Evolutionary conservation across 2,329 filamentous ascomycete species (phyloP).

Genomic region (Fusarium mundagurra): DNA sequence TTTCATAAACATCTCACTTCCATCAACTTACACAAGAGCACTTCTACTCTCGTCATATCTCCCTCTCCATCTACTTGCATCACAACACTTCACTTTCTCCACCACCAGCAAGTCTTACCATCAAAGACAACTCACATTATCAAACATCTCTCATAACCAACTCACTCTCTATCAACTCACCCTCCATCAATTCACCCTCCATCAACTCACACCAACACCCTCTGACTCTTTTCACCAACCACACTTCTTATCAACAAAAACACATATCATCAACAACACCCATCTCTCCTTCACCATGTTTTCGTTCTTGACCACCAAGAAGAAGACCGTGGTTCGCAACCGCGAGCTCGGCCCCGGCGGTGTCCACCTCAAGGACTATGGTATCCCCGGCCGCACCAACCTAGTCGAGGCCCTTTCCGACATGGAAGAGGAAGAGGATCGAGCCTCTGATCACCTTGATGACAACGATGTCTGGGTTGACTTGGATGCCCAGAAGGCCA

Average conservation of each 20-base stretch:
- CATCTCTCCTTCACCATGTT: fast-evolving
- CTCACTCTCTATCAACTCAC: background rate
- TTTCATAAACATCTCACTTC: background rate
- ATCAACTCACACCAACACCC: background rate
- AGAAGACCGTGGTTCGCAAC: background rate
- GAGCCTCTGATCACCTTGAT: background rate
- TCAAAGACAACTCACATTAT: background rate
- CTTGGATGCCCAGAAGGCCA: background rate
- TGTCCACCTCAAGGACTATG: background rate
- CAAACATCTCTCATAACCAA: background rate
- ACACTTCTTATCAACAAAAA: background rate
- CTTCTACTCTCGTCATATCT: too few species aligned
- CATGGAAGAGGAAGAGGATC: background rate
- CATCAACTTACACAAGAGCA: background rate
- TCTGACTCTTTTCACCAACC: background rate
- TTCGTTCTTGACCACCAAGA: background rate
- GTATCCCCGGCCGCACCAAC: background rate
- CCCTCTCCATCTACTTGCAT: fast-evolving
- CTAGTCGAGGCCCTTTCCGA: background rate
- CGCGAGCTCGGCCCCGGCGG: background rate
- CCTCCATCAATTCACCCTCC: background rate
- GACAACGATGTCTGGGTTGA: background rate
- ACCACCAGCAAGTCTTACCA: too few species aligned
- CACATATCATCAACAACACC: background rate
- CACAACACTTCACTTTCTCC: background rate